Evolutionary conservation across 352 stramenopile genomes (phyloP), one percentile per base, ranked within the genome.

Genomic region (Globisporangium cederbergense): DNA sequence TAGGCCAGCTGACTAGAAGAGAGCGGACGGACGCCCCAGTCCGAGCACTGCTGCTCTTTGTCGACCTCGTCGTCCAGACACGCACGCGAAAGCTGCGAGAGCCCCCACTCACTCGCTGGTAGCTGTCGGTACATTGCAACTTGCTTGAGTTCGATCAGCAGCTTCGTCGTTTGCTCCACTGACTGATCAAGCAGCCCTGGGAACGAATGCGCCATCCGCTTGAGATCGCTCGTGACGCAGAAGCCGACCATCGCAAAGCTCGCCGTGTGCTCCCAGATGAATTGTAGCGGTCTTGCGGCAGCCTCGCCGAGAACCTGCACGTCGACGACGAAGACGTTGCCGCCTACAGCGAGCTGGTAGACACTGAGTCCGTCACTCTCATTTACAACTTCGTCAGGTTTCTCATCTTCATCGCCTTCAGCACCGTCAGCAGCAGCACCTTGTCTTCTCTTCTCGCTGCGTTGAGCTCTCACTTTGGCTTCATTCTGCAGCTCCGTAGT

Each of bases 11-110:
- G 81, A 5, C 51, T 65, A 0, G 52, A 25, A 5, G 74, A 77
- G 10, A 89, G 64, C 16, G 79, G 79, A 0, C 81, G 75, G 0
- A 25, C 58, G 25, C 74, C 72, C 81, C 81, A 90, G 57, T 89
- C 79, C 0, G 77, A 88, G 46, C 79, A 88, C 55, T 90, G 81
- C 54, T 90, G 66, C 47, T 88, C 74, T 34, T 89, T 90, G 57
- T 83, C 72, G 28, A 90, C 34, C 22, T 67, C 43, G n/a, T 76
- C 62, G 9, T 74, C 67, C 18, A 88, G 57, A 20, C 78, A 87
- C 7, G 42, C 60, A 10, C 64, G 47, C 36, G 79, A 78, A 0
- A 90, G 70, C 36, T 70, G 70, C 25, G 78, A 84, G 10, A 90
- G 64, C 3, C 81, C 81, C 79, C 78, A 88, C n/a, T 74, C 63